These are phyloP conservation scores for Peronospora farinosa DNA, from an alignment of 352 stramenopile genomes.

Conservation along the genomic window DNA sequence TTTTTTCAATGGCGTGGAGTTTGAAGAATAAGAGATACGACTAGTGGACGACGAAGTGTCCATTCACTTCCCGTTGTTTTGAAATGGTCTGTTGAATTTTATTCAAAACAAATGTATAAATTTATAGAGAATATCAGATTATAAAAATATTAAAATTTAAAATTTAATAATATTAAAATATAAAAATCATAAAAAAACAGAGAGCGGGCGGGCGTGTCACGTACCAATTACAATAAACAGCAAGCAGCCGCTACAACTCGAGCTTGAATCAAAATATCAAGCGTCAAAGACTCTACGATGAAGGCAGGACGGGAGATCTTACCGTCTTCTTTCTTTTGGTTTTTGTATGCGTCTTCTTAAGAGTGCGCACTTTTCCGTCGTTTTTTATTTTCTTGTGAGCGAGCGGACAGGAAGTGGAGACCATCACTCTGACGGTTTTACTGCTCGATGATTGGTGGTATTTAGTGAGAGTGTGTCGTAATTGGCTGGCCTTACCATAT, in stretches of 20 bases:
- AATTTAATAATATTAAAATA: too few relatives aligned
- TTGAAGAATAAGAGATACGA: conserved; percentile 1
- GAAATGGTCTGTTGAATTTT: too few relatives aligned
- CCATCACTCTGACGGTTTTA: conserved; percentile 16
- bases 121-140: too few relatives aligned
- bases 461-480: conserved; percentile 7
- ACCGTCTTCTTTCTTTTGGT: conserved; percentile 13
- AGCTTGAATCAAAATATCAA: too few relatives aligned
- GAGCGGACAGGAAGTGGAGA: conserved; percentile 8
- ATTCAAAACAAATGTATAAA: too few relatives aligned
- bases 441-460: conserved; percentile 2
- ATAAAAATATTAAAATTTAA: too few relatives aligned
- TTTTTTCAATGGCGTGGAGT: conserved; percentile 54
- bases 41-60: conserved; percentile 7
- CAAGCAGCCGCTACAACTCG: too few relatives aligned
- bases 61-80: conserved; percentile 9
- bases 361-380: conserved; percentile 2
- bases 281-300: too few relatives aligned
- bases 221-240: too few relatives aligned
- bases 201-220: too few relatives aligned
- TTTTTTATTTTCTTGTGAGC: conserved; percentile 8
- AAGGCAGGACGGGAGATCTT: conserved; percentile 6
- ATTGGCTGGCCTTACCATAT: conserved; percentile 5
- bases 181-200: too few relatives aligned
- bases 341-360: not conserved